phyloP scores from a whole-genome alignment of 1,284 basidiomycete species.

The Erythrobasidium hasegawianum region DNA sequence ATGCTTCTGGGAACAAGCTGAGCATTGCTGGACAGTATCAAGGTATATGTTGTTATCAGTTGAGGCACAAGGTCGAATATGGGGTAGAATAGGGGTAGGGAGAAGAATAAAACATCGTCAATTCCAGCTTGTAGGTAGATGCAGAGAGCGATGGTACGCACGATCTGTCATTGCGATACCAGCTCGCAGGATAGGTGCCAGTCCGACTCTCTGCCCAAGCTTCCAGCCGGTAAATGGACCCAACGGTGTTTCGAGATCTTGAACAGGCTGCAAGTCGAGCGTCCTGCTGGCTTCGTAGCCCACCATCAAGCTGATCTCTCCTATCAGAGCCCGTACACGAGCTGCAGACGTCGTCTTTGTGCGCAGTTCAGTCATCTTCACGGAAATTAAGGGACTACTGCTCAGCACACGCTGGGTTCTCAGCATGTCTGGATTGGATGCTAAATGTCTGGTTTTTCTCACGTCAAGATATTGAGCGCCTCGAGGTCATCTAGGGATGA shows the following conservation, averaged over 20 bases:
- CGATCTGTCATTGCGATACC: constrained; percentile 92
- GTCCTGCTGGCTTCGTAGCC: constrained; percentile 65
- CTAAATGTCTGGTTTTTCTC: no score
- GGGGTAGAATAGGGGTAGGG: background rate
- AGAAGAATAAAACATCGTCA: no score
- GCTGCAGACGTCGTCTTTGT: constrained; percentile 61
- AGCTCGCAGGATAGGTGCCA: constrained; percentile 86
- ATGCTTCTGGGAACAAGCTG: constrained; percentile 75
- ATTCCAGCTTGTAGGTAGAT: no score
- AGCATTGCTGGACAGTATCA: constrained; percentile 55
- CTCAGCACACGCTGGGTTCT: background rate
- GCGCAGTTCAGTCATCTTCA: constrained; percentile 67
- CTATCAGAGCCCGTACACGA: constrained; percentile 74
- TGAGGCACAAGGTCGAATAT: background rate
- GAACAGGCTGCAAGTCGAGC: constrained; percentile 10
- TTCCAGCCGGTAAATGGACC: constrained; percentile 50
- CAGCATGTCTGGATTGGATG: no score
- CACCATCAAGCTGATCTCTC: constrained; percentile 66
- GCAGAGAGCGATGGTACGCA: no score
- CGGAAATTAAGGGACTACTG: constrained; percentile 54
- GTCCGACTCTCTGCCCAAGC: constrained; percentile 63
- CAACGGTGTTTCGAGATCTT: constrained; percentile 46
- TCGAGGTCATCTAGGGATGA: constrained; percentile 41
- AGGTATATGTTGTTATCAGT: background rate
- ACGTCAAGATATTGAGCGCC: constrained; percentile 59